These are phyloP conservation scores for Suillus alpinus DNA, from an alignment of 768 basidiomycete genomes.

Conservation along the genomic window DNA sequence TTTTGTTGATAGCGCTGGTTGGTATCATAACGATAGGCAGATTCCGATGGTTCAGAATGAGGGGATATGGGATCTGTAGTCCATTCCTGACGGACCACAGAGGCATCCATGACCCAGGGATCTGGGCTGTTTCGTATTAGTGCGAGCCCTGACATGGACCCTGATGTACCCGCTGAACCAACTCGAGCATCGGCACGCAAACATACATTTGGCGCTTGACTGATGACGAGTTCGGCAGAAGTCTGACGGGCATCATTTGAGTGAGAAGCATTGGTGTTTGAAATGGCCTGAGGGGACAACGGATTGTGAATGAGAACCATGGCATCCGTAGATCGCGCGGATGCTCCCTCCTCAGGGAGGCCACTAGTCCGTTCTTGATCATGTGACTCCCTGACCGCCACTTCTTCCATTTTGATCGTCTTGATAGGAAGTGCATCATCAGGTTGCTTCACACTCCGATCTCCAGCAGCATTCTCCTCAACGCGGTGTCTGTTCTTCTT, in stretches of 20 bases:
- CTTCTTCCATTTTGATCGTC: slow-evolving; percentile 23
- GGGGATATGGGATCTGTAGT: slow-evolving; percentile 2
- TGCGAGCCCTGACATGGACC: slow-evolving; percentile 2
- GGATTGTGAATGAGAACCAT: background rate
- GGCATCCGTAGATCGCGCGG: background rate
- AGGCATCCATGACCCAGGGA: slow-evolving; percentile 11
- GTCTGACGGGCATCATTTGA: background rate
- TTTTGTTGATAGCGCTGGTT: background rate
- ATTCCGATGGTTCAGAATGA: slow-evolving; percentile 7
- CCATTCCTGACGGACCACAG: slow-evolving; percentile 8
- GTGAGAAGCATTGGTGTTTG: slow-evolving; percentile 10
- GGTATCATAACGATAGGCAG: slow-evolving; percentile 5
- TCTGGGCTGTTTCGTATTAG: background rate
- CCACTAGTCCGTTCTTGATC: background rate
- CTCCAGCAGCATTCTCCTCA: slow-evolving; percentile 26
- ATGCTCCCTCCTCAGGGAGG: background rate
- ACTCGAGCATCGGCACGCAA: background rate
- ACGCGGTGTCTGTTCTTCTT: slow-evolving; percentile 22
- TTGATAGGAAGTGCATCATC: background rate
- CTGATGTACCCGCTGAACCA: background rate
- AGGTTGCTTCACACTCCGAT: slow-evolving; percentile 23
- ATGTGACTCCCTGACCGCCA: slow-evolving; percentile 4
- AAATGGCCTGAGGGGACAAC: slow-evolving; percentile 21
- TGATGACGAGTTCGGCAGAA: background rate
- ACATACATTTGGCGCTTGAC: background rate